Percentiles rank a stretch among this genome's conserved stretches.
These are phyloP conservation scores for Termitomyces sp. DNA, from an alignment of 1,284 basidiomycete species.

Conservation along the genomic window DNA sequence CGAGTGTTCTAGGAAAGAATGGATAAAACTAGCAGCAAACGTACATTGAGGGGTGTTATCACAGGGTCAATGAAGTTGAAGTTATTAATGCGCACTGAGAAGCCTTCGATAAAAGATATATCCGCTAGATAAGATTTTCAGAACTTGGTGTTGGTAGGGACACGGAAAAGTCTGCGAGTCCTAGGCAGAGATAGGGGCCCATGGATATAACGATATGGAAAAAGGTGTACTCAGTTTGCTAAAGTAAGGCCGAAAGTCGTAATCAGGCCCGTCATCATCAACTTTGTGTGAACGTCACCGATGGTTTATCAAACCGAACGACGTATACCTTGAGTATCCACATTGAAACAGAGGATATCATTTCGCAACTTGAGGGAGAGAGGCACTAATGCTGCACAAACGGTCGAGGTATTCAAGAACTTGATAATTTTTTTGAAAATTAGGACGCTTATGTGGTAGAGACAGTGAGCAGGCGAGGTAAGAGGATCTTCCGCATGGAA, in stretches of 20 bases:
- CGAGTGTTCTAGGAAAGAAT: not conserved
- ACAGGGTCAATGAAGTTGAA: not conserved
- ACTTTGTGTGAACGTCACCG: not conserved
- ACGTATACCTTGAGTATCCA: not conserved
- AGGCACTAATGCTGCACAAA: not conserved
- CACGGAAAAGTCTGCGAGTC: not conserved
- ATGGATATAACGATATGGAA: not conserved
- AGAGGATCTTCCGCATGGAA: not conserved
- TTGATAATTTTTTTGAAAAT: not conserved
- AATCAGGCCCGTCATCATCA: not conserved
- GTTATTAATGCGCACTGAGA: slow-evolving; percentile 7
- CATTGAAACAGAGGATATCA: not conserved
- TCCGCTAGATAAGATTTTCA: slow-evolving; percentile 4
- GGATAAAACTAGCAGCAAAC: not conserved
- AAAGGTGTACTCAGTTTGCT: not conserved
- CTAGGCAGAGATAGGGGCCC: not conserved
- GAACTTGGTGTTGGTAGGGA: slow-evolving; percentile 1
- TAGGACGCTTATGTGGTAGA: not conserved
- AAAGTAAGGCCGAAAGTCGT: not conserved
- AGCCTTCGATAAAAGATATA: not conserved
- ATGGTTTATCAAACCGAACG: not conserved
- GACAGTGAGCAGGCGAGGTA: not conserved
- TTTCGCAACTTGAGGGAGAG: not conserved
- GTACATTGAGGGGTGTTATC: slow-evolving; percentile 6
- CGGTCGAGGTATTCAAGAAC: not conserved